Evolutionary conservation across 2,329 filamentous ascomycete species (phyloP), one percentile per base, ranked within the genome.

Genomic region (Juglanconis juglandina): DNA sequence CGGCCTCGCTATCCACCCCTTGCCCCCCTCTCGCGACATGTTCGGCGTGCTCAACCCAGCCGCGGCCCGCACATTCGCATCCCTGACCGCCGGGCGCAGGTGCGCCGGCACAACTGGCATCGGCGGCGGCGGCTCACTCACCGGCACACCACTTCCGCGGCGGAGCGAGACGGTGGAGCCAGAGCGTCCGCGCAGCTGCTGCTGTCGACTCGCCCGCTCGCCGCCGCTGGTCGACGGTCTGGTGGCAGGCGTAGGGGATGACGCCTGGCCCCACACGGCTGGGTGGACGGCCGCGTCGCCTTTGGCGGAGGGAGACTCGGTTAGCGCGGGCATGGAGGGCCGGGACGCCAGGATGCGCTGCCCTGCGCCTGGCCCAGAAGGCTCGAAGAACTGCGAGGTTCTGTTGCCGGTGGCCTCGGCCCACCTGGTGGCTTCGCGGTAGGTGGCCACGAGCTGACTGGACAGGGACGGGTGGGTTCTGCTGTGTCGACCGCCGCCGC

Each of bases 141-240:
- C 10, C 6, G 37, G 39, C 14, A 24, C 24, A 24, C 24, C 24
- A 24, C 24, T 24, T 24, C 32, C 50, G 24, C 61, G 59, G 3
- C 61, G 61, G 48, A 57, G 41, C 7, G 58, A 60, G 8, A 48
- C 44, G 37, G 51, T 46, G 2, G 61, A 63, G 13, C 57, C 58
- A 6, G 50, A 37, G 35, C 61, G 47, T 5, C 46, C 34, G 10
- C 61, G 58, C 35, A 51, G 33, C 50, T 46, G 56, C 33, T 53
- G 50, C 30, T 52, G 53, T 39, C 48, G 39, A 24, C 44, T 34
- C 10, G 34, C 51, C 34, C 55, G 52, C 53, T 63, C 61, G 39
- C 61, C 61, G 35, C 51, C 50, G 54, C 61, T 63, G 35, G 61
- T 63, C 9, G 50, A 58, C 24, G 61, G 61, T 41, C 61, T 41